A percentile compares a stretch with the other conserved stretches of the same genome.
phyloP scores from a whole-genome alignment of 2,329 filamentous ascomycete species.

The Fusarium verrucosum region DNA sequence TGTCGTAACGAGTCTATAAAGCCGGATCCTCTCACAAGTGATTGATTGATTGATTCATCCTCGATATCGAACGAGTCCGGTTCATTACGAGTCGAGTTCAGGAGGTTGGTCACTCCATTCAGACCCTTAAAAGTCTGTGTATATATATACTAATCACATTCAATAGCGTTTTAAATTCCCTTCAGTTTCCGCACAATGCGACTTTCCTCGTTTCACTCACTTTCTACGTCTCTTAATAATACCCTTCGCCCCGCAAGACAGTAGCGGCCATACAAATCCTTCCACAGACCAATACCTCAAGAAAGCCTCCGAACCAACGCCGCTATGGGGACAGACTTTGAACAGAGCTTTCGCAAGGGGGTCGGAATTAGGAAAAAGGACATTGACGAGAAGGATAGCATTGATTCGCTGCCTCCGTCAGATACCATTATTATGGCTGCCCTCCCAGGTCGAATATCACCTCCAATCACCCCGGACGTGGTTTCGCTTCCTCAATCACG shows the following conservation, averaged over 20 bases:
- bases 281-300: conserved; percentile 24
- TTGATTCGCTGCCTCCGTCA: conserved; percentile 44
- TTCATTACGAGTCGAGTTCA: conserved; percentile 10
- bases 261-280: conserved; percentile 29
- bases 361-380: conserved; percentile 38
- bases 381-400: conserved; percentile 30
- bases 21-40: conserved; percentile 23
- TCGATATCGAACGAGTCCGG: conserved; percentile 12
- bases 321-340: conserved; percentile 43
- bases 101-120: conserved; percentile 12
- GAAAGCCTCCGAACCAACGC: conserved; percentile 27
- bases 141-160: conserved; percentile 25
- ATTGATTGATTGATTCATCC: conserved; percentile 24
- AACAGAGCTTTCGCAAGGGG: conserved; percentile 34
- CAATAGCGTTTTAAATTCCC: conserved; percentile 5
- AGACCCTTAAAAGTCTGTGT: neutral
- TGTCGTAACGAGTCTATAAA: conserved; percentile 18
- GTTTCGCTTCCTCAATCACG: conserved; percentile 45
- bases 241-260: conserved; percentile 29
- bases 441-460: conserved; percentile 45
- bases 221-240: conserved; percentile 39
- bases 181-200: conserved; percentile 38
- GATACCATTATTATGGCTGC: conserved; percentile 35
- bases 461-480: conserved; percentile 40
- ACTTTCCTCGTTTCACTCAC: conserved; percentile 39